phyloP scores from a whole-genome alignment of 441 rosid species.

The Populus hybrid region DNA sequence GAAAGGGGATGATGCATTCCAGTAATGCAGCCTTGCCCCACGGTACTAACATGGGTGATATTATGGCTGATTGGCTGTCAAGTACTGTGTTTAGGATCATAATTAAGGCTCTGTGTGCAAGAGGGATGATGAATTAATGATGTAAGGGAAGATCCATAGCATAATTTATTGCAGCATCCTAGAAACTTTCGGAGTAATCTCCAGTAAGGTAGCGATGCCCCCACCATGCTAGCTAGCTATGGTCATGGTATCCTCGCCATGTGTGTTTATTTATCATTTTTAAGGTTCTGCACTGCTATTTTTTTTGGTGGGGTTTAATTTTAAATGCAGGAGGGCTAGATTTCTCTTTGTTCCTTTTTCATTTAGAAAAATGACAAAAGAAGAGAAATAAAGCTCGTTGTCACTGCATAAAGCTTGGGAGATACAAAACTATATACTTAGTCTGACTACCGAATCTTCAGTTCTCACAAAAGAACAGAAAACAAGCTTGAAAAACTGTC shows the following conservation, averaged over 20 bases:
- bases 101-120: neutral
- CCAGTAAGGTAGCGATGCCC: neutral
- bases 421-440: constrained; percentile 27
- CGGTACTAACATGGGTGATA: neutral
- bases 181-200: neutral
- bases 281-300: neutral
- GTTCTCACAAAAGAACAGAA: constrained; percentile 35
- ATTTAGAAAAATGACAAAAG: constrained; percentile 33
- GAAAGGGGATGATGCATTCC: neutral
- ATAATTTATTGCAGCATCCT: no score
- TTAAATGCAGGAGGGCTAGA: neutral
- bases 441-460: constrained; percentile 48
- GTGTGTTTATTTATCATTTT: neutral
- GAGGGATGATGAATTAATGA: neutral
- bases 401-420: constrained; percentile 38
- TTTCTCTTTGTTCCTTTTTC: constrained; percentile 13
- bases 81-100: neutral
- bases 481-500: constrained; percentile 28
- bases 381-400: constrained; percentile 32
- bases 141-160: neutral
- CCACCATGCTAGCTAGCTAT: neutral
- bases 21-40: no score
- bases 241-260: neutral
- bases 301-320: neutral
- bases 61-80: neutral